Percentiles rank a stretch among this genome's conserved stretches.
Evolutionary conservation across 2,329 filamentous ascomycete species (phyloP).

Genomic region (Neopestalotiopsis sp.): DNA sequence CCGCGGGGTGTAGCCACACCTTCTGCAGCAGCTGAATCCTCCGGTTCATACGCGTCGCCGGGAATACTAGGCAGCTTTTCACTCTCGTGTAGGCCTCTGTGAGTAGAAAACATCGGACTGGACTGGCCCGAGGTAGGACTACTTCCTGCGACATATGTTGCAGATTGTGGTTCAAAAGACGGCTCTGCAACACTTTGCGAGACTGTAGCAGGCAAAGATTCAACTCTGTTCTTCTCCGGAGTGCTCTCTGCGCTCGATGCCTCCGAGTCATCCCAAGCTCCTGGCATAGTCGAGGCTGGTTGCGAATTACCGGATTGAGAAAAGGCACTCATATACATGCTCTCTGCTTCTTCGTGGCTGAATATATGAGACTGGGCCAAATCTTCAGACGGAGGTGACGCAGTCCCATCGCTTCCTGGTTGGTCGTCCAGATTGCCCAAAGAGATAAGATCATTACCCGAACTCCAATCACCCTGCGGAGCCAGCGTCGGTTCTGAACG

Average conservation of each 20-base stretch:
- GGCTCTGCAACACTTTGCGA: not conserved
- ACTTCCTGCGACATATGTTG: not conserved
- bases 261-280: conserved; percentile 56
- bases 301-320: conserved; percentile 50
- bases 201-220: conserved; percentile 6
- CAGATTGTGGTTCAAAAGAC: not conserved
- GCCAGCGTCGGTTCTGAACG: conserved; percentile 45
- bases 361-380: conserved; percentile 72
- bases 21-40: conserved; percentile 34
- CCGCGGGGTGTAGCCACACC: conserved; percentile 57
- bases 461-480: conserved; percentile 28
- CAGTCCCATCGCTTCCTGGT: conserved; percentile 32
- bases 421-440: conserved; percentile 19
- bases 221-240: conserved; percentile 22
- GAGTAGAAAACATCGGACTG: not conserved
- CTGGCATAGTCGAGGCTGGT: conserved; percentile 50
- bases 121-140: not conserved
- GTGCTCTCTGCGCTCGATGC: conserved; percentile 30
- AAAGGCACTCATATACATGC: conserved; percentile 84
- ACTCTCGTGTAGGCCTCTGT: not conserved
- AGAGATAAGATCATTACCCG: not conserved
- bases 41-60: not conserved
- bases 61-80: not conserved
- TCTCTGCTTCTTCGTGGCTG: conserved; percentile 81
- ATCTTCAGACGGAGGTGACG: conserved; percentile 44